These are phyloP conservation scores for Tetracladium setigerum DNA, from an alignment of 495 filamentous ascomycete species.

Conservation along the genomic window DNA sequence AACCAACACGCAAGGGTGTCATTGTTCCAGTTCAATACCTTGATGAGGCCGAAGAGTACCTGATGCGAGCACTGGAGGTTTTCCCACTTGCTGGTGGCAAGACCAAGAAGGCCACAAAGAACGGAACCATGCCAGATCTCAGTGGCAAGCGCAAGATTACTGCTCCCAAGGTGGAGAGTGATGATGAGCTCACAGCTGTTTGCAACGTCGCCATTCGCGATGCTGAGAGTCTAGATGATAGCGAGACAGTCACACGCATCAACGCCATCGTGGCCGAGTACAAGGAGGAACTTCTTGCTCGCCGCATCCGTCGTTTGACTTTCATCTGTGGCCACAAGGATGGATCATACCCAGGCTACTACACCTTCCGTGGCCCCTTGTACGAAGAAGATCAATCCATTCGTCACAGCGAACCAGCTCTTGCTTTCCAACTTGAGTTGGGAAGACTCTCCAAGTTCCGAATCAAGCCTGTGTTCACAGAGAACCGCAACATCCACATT, in stretches of 20 bases:
- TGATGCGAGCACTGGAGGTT: constrained; percentile 72
- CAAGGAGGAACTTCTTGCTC: constrained; percentile 74
- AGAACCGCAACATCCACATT: constrained; percentile 97
- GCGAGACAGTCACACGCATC: constrained; percentile 70
- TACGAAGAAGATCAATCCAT: constrained; percentile 91
- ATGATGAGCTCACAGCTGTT: constrained; percentile 80
- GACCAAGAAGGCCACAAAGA: constrained; percentile 31
- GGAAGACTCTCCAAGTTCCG: constrained; percentile 91
- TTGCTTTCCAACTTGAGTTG: constrained; percentile 97
- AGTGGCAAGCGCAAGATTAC: constrained; percentile 60
- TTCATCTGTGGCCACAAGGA: constrained; percentile 95
- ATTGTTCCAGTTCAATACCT: constrained; percentile 88
- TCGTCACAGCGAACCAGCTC: constrained; percentile 90
- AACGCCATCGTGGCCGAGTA: constrained; percentile 65
- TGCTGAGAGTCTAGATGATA: constrained; percentile 77
- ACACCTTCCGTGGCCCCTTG: constrained; percentile 87
- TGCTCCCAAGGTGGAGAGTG: constrained; percentile 37
- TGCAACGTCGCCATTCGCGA: constrained; percentile 89
- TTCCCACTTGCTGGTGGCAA: constrained; percentile 53
- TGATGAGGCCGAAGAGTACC: constrained; percentile 83
- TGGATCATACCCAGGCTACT: constrained; percentile 94
- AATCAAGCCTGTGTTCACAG: constrained; percentile 96
- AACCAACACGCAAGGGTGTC: constrained; percentile 85
- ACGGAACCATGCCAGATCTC: constrained; percentile 62
- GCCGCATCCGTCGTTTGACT: constrained; percentile 79